phyloP scores from a whole-genome alignment of 257 asterid species.

The Solanum habrochaites region DNA sequence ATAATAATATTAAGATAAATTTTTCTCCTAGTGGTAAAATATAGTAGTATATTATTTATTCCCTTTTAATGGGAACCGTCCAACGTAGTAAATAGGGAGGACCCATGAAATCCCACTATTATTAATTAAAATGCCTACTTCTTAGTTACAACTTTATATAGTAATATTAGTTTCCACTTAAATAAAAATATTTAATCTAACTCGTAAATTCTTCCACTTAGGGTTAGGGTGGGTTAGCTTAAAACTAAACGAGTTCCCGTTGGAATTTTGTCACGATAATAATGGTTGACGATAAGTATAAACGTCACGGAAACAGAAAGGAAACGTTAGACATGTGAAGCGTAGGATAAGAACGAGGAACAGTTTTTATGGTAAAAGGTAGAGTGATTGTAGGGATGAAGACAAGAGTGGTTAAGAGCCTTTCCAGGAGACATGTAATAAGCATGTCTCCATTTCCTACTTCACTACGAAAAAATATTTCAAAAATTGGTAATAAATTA shows the following conservation, averaged over 20 bases:
- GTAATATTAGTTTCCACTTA: background rate
- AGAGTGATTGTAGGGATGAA: background rate
- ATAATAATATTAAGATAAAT: background rate
- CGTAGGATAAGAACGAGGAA: background rate
- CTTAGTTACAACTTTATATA: background rate
- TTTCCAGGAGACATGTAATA: background rate
- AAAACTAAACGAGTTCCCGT: too few relatives aligned
- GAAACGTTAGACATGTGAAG: background rate
- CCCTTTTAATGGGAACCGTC: background rate
- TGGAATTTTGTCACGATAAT: background rate
- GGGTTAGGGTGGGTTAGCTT: background rate
- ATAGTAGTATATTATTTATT: background rate
- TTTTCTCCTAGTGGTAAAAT: background rate
- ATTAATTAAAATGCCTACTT: background rate
- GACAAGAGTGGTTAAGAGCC: background rate
- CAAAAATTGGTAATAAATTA: rapidly evolving
- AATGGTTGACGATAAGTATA: background rate
- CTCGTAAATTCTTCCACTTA: background rate
- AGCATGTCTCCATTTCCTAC: background rate
- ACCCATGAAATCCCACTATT: background rate
- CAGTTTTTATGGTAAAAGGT: background rate
- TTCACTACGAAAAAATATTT: background rate
- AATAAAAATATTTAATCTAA: background rate
- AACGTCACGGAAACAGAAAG: background rate
- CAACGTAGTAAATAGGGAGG: background rate